Conservation (phyloP, 495 filamentous ascomycete genomes). For the Cairneyella variabilis region DNA sequence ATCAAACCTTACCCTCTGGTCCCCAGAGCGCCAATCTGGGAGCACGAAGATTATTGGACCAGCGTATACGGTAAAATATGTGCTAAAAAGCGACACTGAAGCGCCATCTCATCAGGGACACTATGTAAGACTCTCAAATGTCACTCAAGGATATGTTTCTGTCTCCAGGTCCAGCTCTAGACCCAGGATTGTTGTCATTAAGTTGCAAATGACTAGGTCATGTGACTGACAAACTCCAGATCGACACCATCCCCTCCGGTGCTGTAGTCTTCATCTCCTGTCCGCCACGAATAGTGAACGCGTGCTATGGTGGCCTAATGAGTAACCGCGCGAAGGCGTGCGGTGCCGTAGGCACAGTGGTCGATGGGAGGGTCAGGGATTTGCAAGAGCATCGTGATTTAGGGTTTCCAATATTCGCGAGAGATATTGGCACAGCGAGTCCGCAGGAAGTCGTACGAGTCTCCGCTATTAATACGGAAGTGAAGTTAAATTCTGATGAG, state of each 20-base stretch:
- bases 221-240: no score
- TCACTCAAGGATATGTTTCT: no score
- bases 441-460: slow-evolving; percentile 31
- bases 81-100: slow-evolving; percentile 36
- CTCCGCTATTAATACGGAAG: slow-evolving; percentile 33
- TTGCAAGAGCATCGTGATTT: slow-evolving; percentile 55
- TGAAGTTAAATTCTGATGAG: slow-evolving; percentile 41
- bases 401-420: slow-evolving; percentile 48
- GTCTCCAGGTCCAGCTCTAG: no score
- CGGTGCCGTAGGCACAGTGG: slow-evolving; percentile 27
- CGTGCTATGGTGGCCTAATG: background rate
- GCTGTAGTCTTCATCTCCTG: background rate
- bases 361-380: slow-evolving; percentile 58
- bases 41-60: slow-evolving; percentile 52
- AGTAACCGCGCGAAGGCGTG: background rate
- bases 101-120: slow-evolving; percentile 39
- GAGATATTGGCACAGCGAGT: slow-evolving; percentile 49
- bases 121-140: no score
- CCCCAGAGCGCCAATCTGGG: slow-evolving; percentile 46
- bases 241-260: slow-evolving; percentile 18
- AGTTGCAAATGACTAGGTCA: no score
- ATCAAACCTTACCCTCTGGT: slow-evolving; percentile 54
- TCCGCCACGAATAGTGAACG: background rate
- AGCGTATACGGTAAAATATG: slow-evolving; percentile 55
- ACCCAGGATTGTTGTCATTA: no score